Evolutionary conservation across 495 filamentous ascomycete genomes (phyloP), one percentile per base, ranked within the genome.

Genomic region (Aspergillus mulundensis): DNA sequence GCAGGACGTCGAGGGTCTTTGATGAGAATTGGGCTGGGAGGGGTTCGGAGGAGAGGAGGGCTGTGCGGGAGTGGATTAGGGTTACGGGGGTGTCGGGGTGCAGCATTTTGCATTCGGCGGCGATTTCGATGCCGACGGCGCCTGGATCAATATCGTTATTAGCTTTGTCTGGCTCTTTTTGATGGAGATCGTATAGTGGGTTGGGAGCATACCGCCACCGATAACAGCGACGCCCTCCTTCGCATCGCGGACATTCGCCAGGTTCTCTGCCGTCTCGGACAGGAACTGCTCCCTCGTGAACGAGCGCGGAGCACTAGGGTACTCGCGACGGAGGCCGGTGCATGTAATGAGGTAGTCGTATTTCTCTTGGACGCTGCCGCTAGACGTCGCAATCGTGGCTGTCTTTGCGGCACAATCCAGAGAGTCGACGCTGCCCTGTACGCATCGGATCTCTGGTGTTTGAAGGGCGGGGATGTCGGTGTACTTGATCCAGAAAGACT

Each of bases 61-160:
- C 76, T 21, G 70, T 67, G 5, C 84, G 74, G 0, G 86, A 88
- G 65, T 90, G 87, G n/a, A 87, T 77, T 0, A 90, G 72, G 0
- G 81, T 86, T 19, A 90, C 78, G 34, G 77, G 75, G 38, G 82
- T 66, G 1, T 74, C 39, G 0, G 87, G 85, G n/a, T 82, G 67
- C 10, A 81, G 65, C 11, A 75, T 62, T 62, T 86, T 86, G 42
- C 88, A 62, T 66, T 90, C 87, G 11, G 84, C 77, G 0, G 87
- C 84, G 74, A 88, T 86, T 61, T 90, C 87, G 41, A 88, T 80
- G 10, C 87, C 87, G 3, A 88, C 86, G 8, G 87, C 86, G 15
- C 85, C 85, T 72, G 57, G 18, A 3, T 2, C 6, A 36, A 2
- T 18, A 20, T 40, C 38, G 18, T 38, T 41, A 32, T 55, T 34